phyloP scores from a whole-genome alignment of 1,139 yeast species.

The Debaryomyces sp. region DNA sequence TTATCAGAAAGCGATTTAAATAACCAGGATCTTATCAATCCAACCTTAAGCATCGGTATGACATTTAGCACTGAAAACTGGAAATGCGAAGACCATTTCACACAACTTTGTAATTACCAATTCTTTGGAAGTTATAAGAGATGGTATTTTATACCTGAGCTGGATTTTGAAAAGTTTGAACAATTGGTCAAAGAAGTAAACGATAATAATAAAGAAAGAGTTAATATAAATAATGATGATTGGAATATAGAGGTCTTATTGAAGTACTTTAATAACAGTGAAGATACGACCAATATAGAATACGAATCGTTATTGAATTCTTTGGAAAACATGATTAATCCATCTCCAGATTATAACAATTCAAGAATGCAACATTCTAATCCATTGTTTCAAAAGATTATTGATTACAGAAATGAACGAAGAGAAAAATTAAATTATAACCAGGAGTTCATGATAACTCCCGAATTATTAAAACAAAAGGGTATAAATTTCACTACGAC shows the following conservation, averaged over 20 bases:
- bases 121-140: conserved; percentile 69
- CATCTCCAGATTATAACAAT: conserved; percentile 24
- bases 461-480: conserved; percentile 44
- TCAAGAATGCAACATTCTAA: conserved; percentile 29
- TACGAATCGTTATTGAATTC: conserved; percentile 31
- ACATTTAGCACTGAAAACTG: conserved; percentile 72
- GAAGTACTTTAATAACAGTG: conserved; percentile 18
- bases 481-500: conserved; percentile 52
- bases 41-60: conserved; percentile 54
- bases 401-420: conserved; percentile 17
- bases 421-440: conserved; percentile 21
- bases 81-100: conserved; percentile 75
- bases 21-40: conserved; percentile 37
- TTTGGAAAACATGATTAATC: conserved; percentile 33
- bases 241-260: conserved; percentile 24
- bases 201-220: conserved; percentile 16
- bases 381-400: conserved; percentile 27
- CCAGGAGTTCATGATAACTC: conserved; percentile 51
- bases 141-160: conserved; percentile 85
- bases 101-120: conserved; percentile 67
- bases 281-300: conserved; percentile 17
- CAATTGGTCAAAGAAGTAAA: conserved; percentile 29
- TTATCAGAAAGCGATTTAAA: conserved; percentile 42
- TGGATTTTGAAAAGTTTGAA: conserved; percentile 66
- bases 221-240: conserved; percentile 26